Base-by-base conservation (phyloP, 768 basidiomycete genomes). In the Hypsizygus marmoreus region DNA sequence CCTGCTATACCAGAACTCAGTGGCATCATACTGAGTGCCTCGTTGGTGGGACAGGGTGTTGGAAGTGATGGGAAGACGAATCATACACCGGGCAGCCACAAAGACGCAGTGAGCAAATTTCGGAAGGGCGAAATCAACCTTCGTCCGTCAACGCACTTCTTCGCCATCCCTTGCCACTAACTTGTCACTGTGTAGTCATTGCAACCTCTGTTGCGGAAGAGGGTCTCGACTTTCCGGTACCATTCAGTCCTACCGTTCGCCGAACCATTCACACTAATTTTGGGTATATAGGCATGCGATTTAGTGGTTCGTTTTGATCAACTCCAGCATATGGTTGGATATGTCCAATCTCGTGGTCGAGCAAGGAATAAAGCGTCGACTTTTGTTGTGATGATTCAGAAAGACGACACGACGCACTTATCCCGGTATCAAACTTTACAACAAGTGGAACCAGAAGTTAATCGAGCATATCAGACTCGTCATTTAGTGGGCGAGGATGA, bases 151-250 rank as follows among this genome's bases (percentile, higher is more conserved):
- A n/a, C n/a, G n/a, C n/a, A n/a, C n/a, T n/a, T n/a, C n/a, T n/a
- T n/a, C n/a, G n/a, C n/a, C n/a, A n/a, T n/a, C n/a, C n/a, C n/a
- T n/a, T n/a, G n/a, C n/a, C n/a, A n/a, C n/a, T 57, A 26, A 47
- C 47, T 19, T 36, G 8, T 6, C 30, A 40, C 30, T 47, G n/a
- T 26, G 13, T 47, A 83, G 86, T 94, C 16, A 73, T 94, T 51
- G 88, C 91, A 4, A 93, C 91, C 0, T 84, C 85, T 4, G 91
- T 95, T 11, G 93, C 91, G 0, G 93, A 95, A 64, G 93, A 95
- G 69, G 93, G 93, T 0, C 75, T 95, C 13, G 92, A 95, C 62
- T 91, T 95, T 68, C 87, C 86, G 17, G 86, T 87, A 58, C 13
- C 37, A 20, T 28, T n/a, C 28, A 1, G 24, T 12, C 24, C 4